phyloP scores from a whole-genome alignment of 139 green algal species.

The Chlorella sorokiniana region DNA sequence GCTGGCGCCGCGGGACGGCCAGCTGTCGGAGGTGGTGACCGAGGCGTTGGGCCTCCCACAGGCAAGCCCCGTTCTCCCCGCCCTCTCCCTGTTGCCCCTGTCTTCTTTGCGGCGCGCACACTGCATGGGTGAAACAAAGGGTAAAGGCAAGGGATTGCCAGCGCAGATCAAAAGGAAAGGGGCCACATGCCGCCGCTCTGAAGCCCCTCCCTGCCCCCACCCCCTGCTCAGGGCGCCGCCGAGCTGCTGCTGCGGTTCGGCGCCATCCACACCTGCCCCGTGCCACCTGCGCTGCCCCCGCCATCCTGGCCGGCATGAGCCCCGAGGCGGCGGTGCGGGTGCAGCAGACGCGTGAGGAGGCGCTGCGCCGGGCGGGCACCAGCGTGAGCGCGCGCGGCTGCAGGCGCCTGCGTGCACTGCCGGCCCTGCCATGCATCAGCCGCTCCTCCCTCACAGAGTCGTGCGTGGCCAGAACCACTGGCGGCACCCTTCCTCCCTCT shows the following conservation, averaged over 20 bases:
- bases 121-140: too few relatives aligned
- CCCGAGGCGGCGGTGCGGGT: slow-evolving; percentile 20
- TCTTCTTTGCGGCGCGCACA: too few relatives aligned
- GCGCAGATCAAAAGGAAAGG: too few relatives aligned
- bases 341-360: slow-evolving; percentile 18
- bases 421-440: neutral
- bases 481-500: neutral
- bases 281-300: slow-evolving; percentile 48
- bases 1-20: slow-evolving; percentile 14
- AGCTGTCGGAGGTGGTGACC: slow-evolving; percentile 14
- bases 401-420: neutral
- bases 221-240: slow-evolving; percentile 40
- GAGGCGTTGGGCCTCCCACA: slow-evolving; percentile 26
- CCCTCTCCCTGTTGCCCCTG: too few relatives aligned
- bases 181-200: too few relatives aligned
- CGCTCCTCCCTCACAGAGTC: neutral
- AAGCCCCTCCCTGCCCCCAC: too few relatives aligned
- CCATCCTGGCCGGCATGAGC: neutral
- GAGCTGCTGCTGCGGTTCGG: slow-evolving; percentile 75
- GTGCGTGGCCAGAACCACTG: too few relatives aligned
- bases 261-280: slow-evolving; percentile 66
- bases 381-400: slow-evolving; percentile 43
- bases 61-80: too few relatives aligned
- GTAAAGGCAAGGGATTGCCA: too few relatives aligned
- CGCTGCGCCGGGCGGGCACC: slow-evolving; percentile 10